Percentiles rank a stretch among this genome's conserved stretches.
Evolutionary conservation across 805 yeast species (phyloP).

Genomic region (Wilhelminamyces savonicus): DNA sequence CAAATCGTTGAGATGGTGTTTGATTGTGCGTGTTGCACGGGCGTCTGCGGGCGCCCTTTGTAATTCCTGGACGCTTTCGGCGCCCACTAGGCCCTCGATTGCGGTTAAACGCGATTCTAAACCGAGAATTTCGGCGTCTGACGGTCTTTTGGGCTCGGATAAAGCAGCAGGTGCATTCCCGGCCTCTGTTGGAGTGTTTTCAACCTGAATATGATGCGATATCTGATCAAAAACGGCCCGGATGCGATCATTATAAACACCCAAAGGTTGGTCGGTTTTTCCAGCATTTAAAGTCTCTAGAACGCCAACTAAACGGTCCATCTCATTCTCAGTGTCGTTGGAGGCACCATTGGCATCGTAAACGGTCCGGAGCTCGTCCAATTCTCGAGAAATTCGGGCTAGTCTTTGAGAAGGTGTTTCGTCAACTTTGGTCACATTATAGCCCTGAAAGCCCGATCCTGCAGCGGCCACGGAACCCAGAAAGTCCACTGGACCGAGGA

Average conservation of each 20-base stretch:
- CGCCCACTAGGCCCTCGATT: slow-evolving; percentile 19
- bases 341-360: too few relatives aligned
- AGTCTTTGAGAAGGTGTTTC: slow-evolving; percentile 9
- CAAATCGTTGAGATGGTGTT: slow-evolving; percentile 22
- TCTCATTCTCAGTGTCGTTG: too few relatives aligned
- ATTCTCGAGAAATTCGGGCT: slow-evolving; percentile 6
- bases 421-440: background rate
- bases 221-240: too few relatives aligned
- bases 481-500: slow-evolving; percentile 6
- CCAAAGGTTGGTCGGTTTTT: too few relatives aligned
- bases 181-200: too few relatives aligned
- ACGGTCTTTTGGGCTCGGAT: too few relatives aligned
- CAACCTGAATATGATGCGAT: too few relatives aligned
- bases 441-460: background rate
- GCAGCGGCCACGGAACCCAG: slow-evolving; percentile 8
- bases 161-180: too few relatives aligned
- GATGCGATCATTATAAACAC: too few relatives aligned
- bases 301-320: too few relatives aligned
- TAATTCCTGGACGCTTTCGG: slow-evolving; percentile 3
- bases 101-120: slow-evolving; percentile 19
- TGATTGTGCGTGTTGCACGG: slow-evolving; percentile 16
- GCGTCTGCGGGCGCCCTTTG: slow-evolving; percentile 1
- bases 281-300: too few relatives aligned
- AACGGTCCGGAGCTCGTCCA: slow-evolving; percentile 5
- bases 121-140: slow-evolving; percentile 7